Percentiles rank a stretch among this genome's conserved stretches.
Conservation (phyloP, 306 rosid species). For the Vigna radiata region DNA sequence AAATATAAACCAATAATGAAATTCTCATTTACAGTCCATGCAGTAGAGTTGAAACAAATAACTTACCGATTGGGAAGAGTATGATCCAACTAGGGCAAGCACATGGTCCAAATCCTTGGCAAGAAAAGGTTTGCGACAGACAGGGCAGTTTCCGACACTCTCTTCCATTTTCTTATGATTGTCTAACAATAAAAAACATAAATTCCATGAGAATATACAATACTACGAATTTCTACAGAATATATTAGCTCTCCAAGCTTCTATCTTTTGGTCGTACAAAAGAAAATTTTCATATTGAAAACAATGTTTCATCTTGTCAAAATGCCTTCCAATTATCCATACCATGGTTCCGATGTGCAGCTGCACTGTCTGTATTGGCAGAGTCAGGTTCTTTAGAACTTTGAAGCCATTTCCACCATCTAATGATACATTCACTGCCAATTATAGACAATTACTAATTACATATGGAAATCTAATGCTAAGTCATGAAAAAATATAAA, state of each 20-base stretch:
- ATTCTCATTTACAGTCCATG: conserved; percentile 2
- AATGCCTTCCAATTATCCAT: conserved; percentile 42
- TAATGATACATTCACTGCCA: conserved; percentile 81
- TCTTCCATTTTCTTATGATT: conserved; percentile 43
- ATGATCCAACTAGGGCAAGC: conserved; percentile 67
- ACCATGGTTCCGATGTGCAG: conserved; percentile 32
- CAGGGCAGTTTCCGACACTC: conserved; percentile 77
- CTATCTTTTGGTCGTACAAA: not conserved
- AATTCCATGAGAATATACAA: conserved; percentile 27
- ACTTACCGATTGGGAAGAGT: conserved; percentile 57
- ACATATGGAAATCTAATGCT: conserved; percentile 11
- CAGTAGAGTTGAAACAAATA: conserved; percentile 35
- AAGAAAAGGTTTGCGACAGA: conserved; percentile 78
- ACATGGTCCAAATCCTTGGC: conserved; percentile 78
- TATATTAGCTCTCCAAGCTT: conserved; percentile 33
- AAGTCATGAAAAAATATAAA: conserved; percentile 30
- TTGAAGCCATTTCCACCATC: conserved; percentile 89
- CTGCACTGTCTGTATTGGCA: conserved; percentile 46
- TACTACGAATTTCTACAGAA: not conserved
- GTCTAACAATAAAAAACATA: conserved; percentile 47
- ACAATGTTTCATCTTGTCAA: conserved; percentile 1
- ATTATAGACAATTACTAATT: conserved; percentile 33
- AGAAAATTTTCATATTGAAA: conserved; percentile 34
- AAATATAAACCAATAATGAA: conserved; percentile 24
- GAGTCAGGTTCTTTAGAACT: conserved; percentile 46